Conservation (phyloP, 306 rosid species). For the Rubus idaeus region DNA sequence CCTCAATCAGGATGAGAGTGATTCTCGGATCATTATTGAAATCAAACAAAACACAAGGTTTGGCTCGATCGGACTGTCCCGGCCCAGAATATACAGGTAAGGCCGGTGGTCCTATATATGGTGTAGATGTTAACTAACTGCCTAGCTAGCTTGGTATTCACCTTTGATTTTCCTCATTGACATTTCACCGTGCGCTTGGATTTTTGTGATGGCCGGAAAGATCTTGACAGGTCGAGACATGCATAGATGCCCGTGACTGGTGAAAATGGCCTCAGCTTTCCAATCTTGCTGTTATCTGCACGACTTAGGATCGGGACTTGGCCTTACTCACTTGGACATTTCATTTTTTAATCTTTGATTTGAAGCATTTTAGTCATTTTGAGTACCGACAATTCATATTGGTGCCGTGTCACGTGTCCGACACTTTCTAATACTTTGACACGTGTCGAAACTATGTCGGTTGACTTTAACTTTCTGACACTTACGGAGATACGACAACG, state of each 20-base stretch:
- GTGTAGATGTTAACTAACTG: neutral
- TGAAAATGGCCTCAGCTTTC: neutral
- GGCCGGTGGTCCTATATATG: neutral
- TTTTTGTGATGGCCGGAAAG: neutral
- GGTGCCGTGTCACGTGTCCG: too few relatives aligned
- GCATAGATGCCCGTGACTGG: neutral
- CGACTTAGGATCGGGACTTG: too few relatives aligned
- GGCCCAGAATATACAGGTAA: neutral
- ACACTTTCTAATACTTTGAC: neutral
- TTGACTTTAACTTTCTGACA: too few relatives aligned
- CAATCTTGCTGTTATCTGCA: too few relatives aligned
- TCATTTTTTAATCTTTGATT: too few relatives aligned
- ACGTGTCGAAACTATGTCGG: too few relatives aligned
- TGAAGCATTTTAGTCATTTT: too few relatives aligned
- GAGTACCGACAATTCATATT: too few relatives aligned
- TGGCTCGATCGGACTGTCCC: neutral
- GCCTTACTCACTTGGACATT: too few relatives aligned
- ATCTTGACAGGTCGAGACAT: neutral
- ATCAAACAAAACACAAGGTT: neutral
- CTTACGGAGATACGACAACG: too few relatives aligned
- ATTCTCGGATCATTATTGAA: conserved; percentile 11
- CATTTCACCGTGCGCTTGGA: neutral
- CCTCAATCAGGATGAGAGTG: neutral
- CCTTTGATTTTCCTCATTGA: neutral
- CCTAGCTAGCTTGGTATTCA: neutral